Conservation (phyloP, 1,284 basidiomycete genomes). For the Garcileccinum viscosum region DNA sequence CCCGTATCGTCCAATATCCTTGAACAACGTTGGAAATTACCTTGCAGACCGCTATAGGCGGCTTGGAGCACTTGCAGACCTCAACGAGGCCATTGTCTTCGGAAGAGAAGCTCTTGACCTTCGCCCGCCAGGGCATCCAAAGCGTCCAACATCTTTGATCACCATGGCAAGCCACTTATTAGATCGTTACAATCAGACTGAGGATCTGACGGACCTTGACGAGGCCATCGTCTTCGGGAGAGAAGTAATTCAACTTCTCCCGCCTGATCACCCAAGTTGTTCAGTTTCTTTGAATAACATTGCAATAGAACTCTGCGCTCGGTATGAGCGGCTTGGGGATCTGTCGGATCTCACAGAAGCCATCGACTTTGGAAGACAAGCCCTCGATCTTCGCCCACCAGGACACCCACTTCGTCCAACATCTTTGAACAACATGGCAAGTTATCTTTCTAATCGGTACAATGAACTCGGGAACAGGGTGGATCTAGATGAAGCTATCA, state of each 20-base stretch:
- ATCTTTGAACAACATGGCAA: neutral
- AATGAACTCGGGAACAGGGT: neutral
- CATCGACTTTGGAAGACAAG: neutral
- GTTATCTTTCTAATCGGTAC: neutral
- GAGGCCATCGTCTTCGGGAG: neutral
- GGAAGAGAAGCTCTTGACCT: slow-evolving; percentile 1
- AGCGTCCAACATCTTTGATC: neutral
- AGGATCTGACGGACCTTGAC: neutral
- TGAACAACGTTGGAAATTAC: neutral
- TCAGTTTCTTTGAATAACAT: neutral
- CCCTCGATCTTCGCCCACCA: neutral
- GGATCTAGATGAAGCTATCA: neutral
- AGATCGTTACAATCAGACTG: neutral
- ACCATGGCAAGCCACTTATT: neutral
- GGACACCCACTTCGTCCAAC: neutral
- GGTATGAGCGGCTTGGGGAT: neutral
- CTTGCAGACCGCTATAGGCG: neutral
- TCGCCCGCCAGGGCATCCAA: neutral
- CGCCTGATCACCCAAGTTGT: neutral
- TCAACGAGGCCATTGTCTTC: neutral
- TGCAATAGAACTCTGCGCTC: neutral
- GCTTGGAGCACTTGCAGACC: neutral
- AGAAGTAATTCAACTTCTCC: neutral
- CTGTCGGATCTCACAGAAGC: neutral
- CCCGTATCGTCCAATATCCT: neutral